Conservation (phyloP, 306 rosid species). For the Hippophae tibetana region DNA sequence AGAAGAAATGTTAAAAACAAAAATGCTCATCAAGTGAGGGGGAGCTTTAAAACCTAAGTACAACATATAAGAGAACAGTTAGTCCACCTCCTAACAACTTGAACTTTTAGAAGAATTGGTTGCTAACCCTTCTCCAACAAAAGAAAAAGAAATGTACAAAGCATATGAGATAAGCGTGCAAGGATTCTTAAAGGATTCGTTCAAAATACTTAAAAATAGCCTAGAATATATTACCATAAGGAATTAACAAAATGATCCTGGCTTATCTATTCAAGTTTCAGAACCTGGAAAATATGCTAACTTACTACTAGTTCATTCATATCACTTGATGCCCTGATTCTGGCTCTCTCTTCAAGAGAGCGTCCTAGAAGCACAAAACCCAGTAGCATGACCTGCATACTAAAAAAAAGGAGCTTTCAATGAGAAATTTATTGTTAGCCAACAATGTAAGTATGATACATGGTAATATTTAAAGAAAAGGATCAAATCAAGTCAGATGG, state of each 20-base stretch:
- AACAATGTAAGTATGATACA: conserved; percentile 10
- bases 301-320: conserved; percentile 95
- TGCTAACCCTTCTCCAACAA: too few species aligned
- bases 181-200: too few species aligned
- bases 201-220: too few species aligned
- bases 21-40: too few species aligned
- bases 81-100: too few species aligned
- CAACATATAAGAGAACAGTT: too few species aligned
- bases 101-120: too few species aligned
- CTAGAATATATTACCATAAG: background rate
- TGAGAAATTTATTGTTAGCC: conserved; percentile 34
- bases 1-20: too few species aligned
- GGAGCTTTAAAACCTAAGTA: too few species aligned
- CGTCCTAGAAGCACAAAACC: conserved; percentile 99
- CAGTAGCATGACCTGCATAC: conserved; percentile 99
- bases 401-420: conserved; percentile 40
- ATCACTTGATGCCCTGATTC: conserved; percentile 91
- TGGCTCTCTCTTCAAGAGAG: conserved; percentile 86
- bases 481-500: background rate
- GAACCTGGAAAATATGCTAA: conserved; percentile 8
- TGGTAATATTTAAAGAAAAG: conserved; percentile 1
- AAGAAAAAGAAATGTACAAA: too few species aligned
- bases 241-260: background rate
- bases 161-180: too few species aligned
- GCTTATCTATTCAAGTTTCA: background rate